Evolutionary conservation across 768 basidiomycete genomes (phyloP), one percentile per base, ranked within the genome.

Genomic region (Scleroderma citrinum): DNA sequence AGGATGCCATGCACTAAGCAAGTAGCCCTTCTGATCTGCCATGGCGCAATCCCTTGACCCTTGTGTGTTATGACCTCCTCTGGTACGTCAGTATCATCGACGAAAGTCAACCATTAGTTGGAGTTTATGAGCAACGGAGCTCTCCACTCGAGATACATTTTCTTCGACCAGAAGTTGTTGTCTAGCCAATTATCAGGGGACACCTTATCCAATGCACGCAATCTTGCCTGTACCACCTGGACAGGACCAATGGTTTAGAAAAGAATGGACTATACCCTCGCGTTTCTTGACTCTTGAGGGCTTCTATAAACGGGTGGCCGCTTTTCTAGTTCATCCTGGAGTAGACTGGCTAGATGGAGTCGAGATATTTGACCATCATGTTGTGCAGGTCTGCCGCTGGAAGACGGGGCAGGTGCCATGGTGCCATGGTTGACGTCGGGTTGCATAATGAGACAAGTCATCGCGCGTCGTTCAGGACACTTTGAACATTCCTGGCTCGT

Each of bases 141-240:
- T 29, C 94, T 78, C 83, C 85, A 91, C 67, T 89, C 85, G 43
- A 87, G 82, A 65, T 98, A 98, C 1, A 90, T 82, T 57, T 86
- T 85, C 57, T 85, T 81, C 50, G 81, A 69, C 95, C 94, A 97
- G 56, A 95, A 84, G 48, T 88, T 92, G 63, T 97, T 93, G 55
- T 94, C 81, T 11, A 98, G 77, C 94, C 94, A 98, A 62, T 95
- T 96, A 64, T 84, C 73, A 0, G 92, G 90, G 7, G 92, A 93
- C 1, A 73, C 69, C 56, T 75, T 81, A 69, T 95, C 92, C 44
- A 96, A 76, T 26, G 87, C 92, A 84, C 65, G 43, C 14, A 46
- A 52, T 34, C 63, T 59, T 0, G 59, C 49, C 46, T 64, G 62
- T 16, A 63, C 62, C 16, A 44, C 44, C 23, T 34, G 47, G 12